Conservation (phyloP, 2,329 filamentous ascomycete genomes). For the Colletotrichum plurivorum region DNA sequence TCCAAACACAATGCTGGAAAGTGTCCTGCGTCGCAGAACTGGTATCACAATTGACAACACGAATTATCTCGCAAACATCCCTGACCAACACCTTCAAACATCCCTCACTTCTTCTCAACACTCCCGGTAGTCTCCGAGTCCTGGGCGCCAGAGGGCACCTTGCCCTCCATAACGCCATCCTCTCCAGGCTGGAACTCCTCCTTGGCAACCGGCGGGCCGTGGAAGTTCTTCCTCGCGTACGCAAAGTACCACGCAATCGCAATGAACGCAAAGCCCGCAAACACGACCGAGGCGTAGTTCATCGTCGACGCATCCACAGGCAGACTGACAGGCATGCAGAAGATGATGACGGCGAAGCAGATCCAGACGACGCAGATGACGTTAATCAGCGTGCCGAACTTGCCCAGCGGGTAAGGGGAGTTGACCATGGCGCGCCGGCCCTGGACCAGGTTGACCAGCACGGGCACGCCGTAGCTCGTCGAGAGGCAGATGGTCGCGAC, state of each 20-base stretch:
- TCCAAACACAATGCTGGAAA: too few relatives aligned
- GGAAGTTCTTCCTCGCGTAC: constrained; percentile 75
- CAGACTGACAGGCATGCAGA: constrained; percentile 80
- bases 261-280: constrained; percentile 72
- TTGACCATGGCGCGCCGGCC: constrained; percentile 75
- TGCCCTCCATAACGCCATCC: constrained; percentile 37
- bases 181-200: constrained; percentile 41
- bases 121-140: constrained; percentile 35
- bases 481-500: constrained; percentile 85
- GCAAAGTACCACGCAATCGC: constrained; percentile 75
- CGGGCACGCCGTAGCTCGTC: constrained; percentile 82
- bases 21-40: accelerated
- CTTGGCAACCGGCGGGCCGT: constrained; percentile 64
- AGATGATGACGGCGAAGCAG: constrained; percentile 76
- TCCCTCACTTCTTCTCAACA: constrained; percentile 31
- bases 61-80: background rate
- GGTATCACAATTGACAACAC: background rate
- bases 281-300: constrained; percentile 79
- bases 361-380: constrained; percentile 80
- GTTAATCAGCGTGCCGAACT: constrained; percentile 79
- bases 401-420: constrained; percentile 78
- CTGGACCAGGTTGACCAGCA: constrained; percentile 78
- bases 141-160: constrained; percentile 1
- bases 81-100: background rate
- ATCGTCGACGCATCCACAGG: constrained; percentile 70